These are phyloP conservation scores for Arthrobotrys iridis DNA, from an alignment of 2,329 filamentous ascomycete genomes.

Conservation along the genomic window DNA sequence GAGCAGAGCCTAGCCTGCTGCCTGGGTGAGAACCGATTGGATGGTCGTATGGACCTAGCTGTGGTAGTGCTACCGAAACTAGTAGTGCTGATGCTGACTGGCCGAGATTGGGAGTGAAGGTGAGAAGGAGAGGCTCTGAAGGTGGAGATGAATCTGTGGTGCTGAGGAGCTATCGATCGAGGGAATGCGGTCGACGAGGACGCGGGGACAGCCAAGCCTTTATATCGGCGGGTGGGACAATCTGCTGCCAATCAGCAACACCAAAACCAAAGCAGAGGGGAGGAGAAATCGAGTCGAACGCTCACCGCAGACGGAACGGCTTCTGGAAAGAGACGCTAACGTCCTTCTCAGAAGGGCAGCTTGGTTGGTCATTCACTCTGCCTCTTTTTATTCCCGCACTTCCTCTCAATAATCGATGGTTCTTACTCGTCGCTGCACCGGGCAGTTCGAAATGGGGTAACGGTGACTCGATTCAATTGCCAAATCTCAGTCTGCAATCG, in stretches of 20 bases:
- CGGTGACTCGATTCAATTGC: conserved; percentile 9
- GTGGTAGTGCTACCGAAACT: not conserved
- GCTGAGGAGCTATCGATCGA: no score
- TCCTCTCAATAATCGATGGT: no score
- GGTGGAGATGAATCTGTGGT: not conserved
- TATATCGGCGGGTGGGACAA: conserved; percentile 29
- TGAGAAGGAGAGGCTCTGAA: not conserved
- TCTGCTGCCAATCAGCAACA: conserved; percentile 18
- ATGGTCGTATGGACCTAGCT: not conserved
- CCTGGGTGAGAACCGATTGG: conserved; percentile 6
- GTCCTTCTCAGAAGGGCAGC: conserved; percentile 55
- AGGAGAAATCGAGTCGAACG: not conserved
- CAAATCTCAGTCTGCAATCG: not conserved
- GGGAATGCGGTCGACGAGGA: no score
- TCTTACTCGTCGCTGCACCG: not conserved
- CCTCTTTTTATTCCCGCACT: conserved; percentile 29
- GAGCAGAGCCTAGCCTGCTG: conserved; percentile 72
- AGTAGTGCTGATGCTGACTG: not conserved
- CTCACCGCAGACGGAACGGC: conserved; percentile 14
- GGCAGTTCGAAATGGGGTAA: not conserved
- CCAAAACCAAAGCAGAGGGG: not conserved
- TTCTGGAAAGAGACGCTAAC: conserved; percentile 51
- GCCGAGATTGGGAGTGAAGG: not conserved
- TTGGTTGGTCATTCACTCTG: conserved; percentile 50
- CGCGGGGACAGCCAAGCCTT: conserved; percentile 21